These are phyloP conservation scores for Pseudogymnoascus sp. DNA, from an alignment of 2,329 filamentous ascomycete species.

Conservation along the genomic window DNA sequence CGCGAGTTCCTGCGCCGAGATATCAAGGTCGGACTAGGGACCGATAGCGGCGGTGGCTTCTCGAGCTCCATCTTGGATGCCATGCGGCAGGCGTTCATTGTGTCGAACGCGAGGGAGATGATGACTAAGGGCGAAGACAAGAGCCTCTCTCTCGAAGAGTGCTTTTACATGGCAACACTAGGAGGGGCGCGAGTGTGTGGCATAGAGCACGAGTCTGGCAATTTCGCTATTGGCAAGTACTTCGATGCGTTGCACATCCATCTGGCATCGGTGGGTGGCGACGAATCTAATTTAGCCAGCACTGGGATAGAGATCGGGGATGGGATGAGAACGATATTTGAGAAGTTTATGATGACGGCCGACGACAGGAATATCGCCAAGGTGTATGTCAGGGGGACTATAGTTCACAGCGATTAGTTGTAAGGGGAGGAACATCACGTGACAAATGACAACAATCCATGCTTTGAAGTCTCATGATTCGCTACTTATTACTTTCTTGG, in stretches of 20 bases:
- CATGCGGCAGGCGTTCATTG: constrained; percentile 48
- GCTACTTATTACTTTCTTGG: neutral
- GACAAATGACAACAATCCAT: neutral
- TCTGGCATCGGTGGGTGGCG: constrained; percentile 51
- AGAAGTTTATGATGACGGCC: constrained; percentile 88
- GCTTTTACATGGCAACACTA: constrained; percentile 43
- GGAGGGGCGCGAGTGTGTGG: constrained; percentile 42
- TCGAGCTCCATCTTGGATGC: constrained; percentile 52
- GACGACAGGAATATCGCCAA: constrained; percentile 80
- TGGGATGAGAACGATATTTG: constrained; percentile 36
- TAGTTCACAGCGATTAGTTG: neutral
- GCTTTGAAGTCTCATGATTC: neutral
- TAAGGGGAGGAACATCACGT: neutral
- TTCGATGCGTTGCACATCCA: constrained; percentile 84
- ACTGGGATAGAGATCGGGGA: constrained; percentile 14
- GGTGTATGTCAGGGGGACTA: constrained; percentile 75
- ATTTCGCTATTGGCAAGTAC: constrained; percentile 75
- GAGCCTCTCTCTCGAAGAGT: constrained; percentile 23
- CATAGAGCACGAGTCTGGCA: constrained; percentile 62
- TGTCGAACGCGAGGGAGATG: constrained; percentile 42
- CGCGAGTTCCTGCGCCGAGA: constrained; percentile 48
- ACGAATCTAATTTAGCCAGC: constrained; percentile 9
- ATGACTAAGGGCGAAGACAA: constrained; percentile 30
- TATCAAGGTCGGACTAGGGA: constrained; percentile 61
- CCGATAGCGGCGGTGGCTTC: constrained; percentile 57